Percentiles rank a stretch among this genome's conserved stretches.
These are phyloP conservation scores for Phytophthora ohioensis DNA, from an alignment of 352 stramenopile genomes.

Conservation along the genomic window DNA sequence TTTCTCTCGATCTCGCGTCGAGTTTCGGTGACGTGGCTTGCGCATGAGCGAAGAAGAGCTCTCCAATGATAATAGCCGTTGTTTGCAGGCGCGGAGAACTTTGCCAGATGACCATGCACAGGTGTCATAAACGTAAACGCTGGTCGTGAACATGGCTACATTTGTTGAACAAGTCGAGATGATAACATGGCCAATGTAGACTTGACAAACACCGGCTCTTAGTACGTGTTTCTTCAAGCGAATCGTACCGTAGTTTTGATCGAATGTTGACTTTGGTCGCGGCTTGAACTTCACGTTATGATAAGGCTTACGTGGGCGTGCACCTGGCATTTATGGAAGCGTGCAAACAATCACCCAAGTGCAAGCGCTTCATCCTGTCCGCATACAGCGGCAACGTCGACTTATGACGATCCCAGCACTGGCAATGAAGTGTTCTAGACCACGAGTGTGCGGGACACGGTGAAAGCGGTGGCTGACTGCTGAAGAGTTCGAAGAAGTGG, in stretches of 20 bases:
- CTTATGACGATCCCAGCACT: too few species aligned
- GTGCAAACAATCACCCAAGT: neutral
- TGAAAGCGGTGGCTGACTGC: too few species aligned
- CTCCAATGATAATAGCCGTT: neutral
- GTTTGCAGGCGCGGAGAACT: neutral
- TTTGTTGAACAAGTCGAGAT: neutral
- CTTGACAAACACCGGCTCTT: too few species aligned
- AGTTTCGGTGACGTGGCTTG: constrained; percentile 33
- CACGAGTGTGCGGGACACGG: too few species aligned
- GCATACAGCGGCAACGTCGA: neutral
- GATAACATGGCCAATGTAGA: too few species aligned
- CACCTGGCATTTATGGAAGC: neutral
- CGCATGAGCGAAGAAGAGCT: constrained; percentile 9
- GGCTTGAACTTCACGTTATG: too few species aligned
- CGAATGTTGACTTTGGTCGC: too few species aligned
- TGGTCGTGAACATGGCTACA: neutral
- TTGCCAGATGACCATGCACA: neutral
- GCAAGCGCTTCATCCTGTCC: neutral
- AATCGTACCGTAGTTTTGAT: too few species aligned
- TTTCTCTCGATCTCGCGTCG: constrained; percentile 39
- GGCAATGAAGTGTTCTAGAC: too few species aligned
- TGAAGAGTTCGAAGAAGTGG: too few species aligned
- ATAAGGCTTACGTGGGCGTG: too few species aligned
- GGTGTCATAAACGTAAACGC: neutral
- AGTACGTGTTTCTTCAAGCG: too few species aligned